Evolutionary conservation across 2,329 filamentous ascomycete genomes (phyloP), one percentile per base, ranked within the genome.

Genomic region (Scedosporium aurantiacum): DNA sequence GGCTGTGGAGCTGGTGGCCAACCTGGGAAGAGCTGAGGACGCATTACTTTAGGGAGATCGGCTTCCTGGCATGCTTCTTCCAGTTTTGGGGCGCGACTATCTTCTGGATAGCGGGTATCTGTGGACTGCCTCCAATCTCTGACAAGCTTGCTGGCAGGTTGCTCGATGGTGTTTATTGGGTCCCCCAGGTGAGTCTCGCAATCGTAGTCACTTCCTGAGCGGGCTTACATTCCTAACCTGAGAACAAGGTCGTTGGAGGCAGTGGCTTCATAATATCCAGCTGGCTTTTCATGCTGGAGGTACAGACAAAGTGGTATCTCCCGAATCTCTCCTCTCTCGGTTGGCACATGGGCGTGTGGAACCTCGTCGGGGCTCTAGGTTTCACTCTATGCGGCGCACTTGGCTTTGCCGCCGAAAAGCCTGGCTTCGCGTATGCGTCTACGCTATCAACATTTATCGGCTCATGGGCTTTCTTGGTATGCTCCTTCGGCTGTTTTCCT

Each of bases 301-400:
- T 84, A 2, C 85, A 88, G 70, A 68, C 76, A 47, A 79, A 75
- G 55, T 89, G 86, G 85, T 88, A 82, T 66, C 72, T 75, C 12
- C 85, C 86, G 0, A 82, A 83, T 0, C 75, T 74, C 3, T 68
- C 70, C 2, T 74, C 83, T 0, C 74, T 89, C 1, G 85, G 85
- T 3, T 88, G 85, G 86, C 83, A 88, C 69, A 81, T 89, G 65
- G 85, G 83, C 0, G 70, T 80, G 7, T 88, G 84, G 83, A 88
- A 88, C 66, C 69, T 86, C 2, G 73, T 88, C 21, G 86, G 86
- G 1, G 80, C 80, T 1, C 66, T 87, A 25, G 85, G 85, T 0
- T 88, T 87, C 67, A 86, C 82, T 4, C 73, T 84, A 0, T 84
- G 81, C 63, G 82, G 81, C n/a, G 82, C 78, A 2, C 67, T 85